These are phyloP conservation scores for Salvia miltiorrhiza DNA, from an alignment of 257 asterid genomes.

Conservation along the genomic window DNA sequence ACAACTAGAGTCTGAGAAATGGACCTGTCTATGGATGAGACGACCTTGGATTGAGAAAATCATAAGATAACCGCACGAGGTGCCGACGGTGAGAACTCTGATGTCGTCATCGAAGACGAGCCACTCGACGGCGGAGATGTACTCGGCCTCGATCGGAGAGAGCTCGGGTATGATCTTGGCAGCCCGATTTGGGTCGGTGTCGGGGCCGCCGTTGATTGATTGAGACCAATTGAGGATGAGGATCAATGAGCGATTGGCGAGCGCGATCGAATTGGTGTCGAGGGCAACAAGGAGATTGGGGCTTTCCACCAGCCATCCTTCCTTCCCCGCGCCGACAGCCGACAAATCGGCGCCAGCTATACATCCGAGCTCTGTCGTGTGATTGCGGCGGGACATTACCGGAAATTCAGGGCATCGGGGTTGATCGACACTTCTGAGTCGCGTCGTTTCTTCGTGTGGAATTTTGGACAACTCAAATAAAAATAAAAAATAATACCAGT, in stretches of 20 bases:
- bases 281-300: constrained; percentile 70
- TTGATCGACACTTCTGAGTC: constrained; percentile 8
- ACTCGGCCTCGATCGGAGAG: constrained; percentile 79
- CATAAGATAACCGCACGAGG: constrained; percentile 78
- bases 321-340: constrained; percentile 80
- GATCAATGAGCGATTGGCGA: constrained; percentile 64
- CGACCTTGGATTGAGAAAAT: constrained; percentile 68
- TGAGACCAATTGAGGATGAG: constrained; percentile 63
- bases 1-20: not conserved
- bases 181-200: constrained; percentile 35
- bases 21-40: constrained; percentile 86
- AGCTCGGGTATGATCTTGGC: constrained; percentile 73
- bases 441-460: not conserved
- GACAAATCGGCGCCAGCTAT: constrained; percentile 72
- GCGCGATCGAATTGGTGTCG: constrained; percentile 69
- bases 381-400: constrained; percentile 69
- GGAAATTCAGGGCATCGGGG: constrained; percentile 24
- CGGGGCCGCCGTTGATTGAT: constrained; percentile 31
- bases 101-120: constrained; percentile 67
- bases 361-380: constrained; percentile 73
- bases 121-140: constrained; percentile 81
- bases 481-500: not conserved
- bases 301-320: constrained; percentile 80
- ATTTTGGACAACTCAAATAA: not conserved
- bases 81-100: constrained; percentile 72